Conservation (phyloP, 306 rosid species). For the Lathyrus oleraceus region DNA sequence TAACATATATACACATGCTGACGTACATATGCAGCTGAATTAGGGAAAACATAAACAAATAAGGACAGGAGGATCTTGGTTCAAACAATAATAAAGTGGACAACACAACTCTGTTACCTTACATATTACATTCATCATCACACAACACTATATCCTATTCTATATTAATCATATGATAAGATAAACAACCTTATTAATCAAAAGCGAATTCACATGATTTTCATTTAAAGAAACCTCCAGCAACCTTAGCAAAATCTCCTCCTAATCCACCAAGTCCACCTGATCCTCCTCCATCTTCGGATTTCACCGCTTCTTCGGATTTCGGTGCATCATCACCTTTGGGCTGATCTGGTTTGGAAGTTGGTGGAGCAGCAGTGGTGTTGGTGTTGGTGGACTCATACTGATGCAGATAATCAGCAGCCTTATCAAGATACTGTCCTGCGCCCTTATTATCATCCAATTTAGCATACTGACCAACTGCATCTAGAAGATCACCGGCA, state of each 20-base stretch:
- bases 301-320: not conserved
- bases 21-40: not conserved
- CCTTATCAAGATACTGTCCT: slow-evolving; percentile 47
- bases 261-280: slow-evolving; percentile 33
- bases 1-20: not conserved
- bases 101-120: not conserved
- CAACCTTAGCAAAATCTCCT: slow-evolving; percentile 35
- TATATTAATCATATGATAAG: not conserved
- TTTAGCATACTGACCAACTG: slow-evolving; percentile 42
- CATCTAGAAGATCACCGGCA: slow-evolving; percentile 53
- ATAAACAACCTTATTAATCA: not conserved
- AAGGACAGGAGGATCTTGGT: not conserved
- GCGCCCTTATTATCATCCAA: slow-evolving; percentile 45
- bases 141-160: not conserved
- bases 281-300: not conserved
- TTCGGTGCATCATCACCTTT: not conserved
- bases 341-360: slow-evolving; percentile 19
- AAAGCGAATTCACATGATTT: not conserved
- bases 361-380: not conserved
- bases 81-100: not conserved
- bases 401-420: slow-evolving; percentile 46
- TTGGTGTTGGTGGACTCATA: slow-evolving; percentile 1
- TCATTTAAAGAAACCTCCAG: slow-evolving; percentile 39
- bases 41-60: not conserved
- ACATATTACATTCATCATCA: not conserved